Evolutionary conservation across 345 rosid genomes (phyloP).

Genomic region (Sonneratia caseolaris): DNA sequence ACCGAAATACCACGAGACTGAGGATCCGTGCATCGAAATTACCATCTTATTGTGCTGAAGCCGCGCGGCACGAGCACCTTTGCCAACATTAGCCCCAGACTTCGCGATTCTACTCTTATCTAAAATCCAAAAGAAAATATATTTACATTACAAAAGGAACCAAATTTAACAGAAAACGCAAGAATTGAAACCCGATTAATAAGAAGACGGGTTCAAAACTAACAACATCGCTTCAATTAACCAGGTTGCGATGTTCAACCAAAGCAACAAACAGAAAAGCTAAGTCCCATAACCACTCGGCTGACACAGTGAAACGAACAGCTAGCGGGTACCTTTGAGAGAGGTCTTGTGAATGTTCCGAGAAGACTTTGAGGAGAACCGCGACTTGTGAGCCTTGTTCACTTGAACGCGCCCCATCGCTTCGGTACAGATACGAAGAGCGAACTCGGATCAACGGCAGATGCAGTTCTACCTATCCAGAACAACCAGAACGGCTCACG

Average conservation of each 20-base stretch:
- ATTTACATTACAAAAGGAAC: neutral
- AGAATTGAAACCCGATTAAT: neutral
- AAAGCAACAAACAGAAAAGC: neutral
- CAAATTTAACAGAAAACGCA: neutral
- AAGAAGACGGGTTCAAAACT: neutral
- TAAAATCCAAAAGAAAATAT: constrained; percentile 15
- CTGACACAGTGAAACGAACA: neutral
- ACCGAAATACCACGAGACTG: neutral
- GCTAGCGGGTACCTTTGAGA: constrained; percentile 33
- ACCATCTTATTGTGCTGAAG: constrained; percentile 82
- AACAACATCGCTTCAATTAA: neutral
- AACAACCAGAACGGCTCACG: too few relatives aligned
- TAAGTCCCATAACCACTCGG: neutral
- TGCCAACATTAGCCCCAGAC: constrained; percentile 42
- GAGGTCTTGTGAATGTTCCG: constrained; percentile 69
- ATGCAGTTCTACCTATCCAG: too few relatives aligned
- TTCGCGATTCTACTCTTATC: constrained; percentile 57
- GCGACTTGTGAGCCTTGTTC: constrained; percentile 76
- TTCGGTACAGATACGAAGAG: neutral
- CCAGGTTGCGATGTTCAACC: neutral
- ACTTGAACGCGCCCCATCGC: constrained; percentile 19
- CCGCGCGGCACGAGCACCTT: constrained; percentile 66
- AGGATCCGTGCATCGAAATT: neutral
- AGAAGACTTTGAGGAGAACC: constrained; percentile 69
- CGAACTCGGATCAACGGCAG: neutral